These are phyloP conservation scores for Aspergillaceae sp. DNA, from an alignment of 2,329 filamentous ascomycete species.

Conservation along the genomic window DNA sequence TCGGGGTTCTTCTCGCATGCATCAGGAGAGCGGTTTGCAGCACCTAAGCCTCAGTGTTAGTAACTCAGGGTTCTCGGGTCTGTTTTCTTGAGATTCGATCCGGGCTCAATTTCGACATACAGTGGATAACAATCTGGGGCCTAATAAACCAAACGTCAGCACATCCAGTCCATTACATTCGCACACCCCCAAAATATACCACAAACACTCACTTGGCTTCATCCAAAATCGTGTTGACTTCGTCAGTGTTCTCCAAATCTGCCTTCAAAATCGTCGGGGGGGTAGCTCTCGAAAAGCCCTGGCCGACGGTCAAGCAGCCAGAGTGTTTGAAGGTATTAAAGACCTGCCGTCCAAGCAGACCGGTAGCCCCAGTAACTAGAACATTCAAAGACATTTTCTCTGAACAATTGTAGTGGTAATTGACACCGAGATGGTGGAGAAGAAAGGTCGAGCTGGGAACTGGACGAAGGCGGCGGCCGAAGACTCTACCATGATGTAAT, in stretches of 20 bases:
- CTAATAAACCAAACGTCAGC: slow-evolving; percentile 32
- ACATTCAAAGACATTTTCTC: slow-evolving; percentile 44
- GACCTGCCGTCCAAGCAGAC: slow-evolving; percentile 73
- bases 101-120: slow-evolving; percentile 41
- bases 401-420: not conserved
- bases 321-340: slow-evolving; percentile 58
- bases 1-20: slow-evolving; percentile 72
- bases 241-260: slow-evolving; percentile 40
- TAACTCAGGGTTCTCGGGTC: slow-evolving; percentile 1
- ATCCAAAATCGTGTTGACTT: slow-evolving; percentile 41
- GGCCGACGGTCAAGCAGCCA: slow-evolving; percentile 63
- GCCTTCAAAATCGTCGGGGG: slow-evolving; percentile 57
- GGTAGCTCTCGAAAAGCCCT: slow-evolving; percentile 64
- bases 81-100: not conserved
- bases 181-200: no score
- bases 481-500: slow-evolving; percentile 9
- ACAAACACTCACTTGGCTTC: slow-evolving; percentile 41
- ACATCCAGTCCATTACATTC: not conserved
- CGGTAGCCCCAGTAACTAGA: slow-evolving; percentile 75
- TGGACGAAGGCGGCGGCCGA: slow-evolving; percentile 3
- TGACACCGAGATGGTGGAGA: not conserved
- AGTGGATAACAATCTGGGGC: slow-evolving; percentile 72
- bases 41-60: slow-evolving; percentile 45
- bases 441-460: not conserved
- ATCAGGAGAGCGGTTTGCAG: slow-evolving; percentile 81